Base-by-base conservation (phyloP, 176 grass and related monocot species). In the Oryza glaberrima region DNA sequence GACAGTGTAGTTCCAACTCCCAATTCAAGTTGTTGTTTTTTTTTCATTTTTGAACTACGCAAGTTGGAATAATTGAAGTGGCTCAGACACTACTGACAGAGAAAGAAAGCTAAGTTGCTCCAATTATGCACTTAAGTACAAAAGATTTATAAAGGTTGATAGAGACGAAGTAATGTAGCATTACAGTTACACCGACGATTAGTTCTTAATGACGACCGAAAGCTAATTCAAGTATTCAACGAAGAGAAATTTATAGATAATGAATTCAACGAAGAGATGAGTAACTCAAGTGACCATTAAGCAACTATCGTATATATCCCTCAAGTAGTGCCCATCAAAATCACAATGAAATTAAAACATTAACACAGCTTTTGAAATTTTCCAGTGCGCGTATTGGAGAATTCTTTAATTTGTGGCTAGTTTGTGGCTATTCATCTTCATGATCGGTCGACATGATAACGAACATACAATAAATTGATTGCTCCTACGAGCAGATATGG, bases 91-190 rank as follows among this genome's bases (percentile, higher is more conserved):
- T 77, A 77, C 17, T 34, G 4, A 7, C 72, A 61, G 20, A 61
- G 73, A 68, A 26, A 78, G 78, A 86, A 48, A 68, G 68, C 46
- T 73, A 77, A 82, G 79, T 86, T 82, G 67, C 79, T 86, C 60
- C 83, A 82, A 78, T 77, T 63, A 25, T 86, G 35, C 68, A 68
- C 56, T 86, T 73, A 81, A 85, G 41, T 71, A 81, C 14, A 63
- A 68, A 73, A 40, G 67, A 49, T 49, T 79, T 69, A 45, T 90
- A 83, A 83, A 74, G 79, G 6, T 49, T 82, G 79, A 68, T 67
- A 69, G 4, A 15, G 67, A 61, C 56, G 7, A 82, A 48, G 20
- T 81, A 86, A 48, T 78, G 47, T 11, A 61, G 26, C 46, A n/a
- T 86, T 86, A 74, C 58, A 67, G 15, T 86, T 86, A 74, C 58